Conservation (phyloP, 805 yeast genomes). For the Spathaspora arborariae region DNA sequence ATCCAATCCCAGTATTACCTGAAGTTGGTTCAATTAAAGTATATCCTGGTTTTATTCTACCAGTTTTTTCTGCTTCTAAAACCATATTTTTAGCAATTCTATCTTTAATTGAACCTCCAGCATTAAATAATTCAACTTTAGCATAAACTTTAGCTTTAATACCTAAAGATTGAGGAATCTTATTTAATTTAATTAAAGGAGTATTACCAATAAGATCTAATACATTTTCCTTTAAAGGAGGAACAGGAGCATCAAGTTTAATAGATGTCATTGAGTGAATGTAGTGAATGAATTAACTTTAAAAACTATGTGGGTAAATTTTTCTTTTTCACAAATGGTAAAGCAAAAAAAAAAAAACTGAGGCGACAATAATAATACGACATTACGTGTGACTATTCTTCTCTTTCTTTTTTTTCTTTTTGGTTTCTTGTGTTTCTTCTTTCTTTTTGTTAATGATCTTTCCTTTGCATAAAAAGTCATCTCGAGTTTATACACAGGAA, state of each 20-base stretch:
- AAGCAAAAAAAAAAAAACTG: background rate
- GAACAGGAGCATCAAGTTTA: slow-evolving; percentile 12
- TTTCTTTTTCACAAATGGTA: background rate
- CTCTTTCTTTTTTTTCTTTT: background rate
- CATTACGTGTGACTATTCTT: background rate
- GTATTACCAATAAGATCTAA: slow-evolving; percentile 83
- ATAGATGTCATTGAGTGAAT: background rate
- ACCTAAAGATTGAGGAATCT: slow-evolving; percentile 71
- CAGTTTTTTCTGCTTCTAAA: slow-evolving; percentile 75
- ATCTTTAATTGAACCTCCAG: slow-evolving; percentile 89
- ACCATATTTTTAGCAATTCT: slow-evolving; percentile 86
- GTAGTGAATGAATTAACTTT: background rate
- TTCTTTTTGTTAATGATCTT: background rate
- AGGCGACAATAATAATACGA: background rate
- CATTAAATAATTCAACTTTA: slow-evolving; percentile 78
- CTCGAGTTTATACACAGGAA: background rate
- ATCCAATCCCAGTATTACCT: slow-evolving; percentile 89
- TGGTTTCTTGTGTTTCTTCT: background rate
- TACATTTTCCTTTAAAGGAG: slow-evolving; percentile 48
- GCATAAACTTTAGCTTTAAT: slow-evolving; percentile 69
- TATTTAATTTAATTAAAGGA: slow-evolving; percentile 71
- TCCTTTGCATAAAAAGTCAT: background rate
- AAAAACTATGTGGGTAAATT: background rate
- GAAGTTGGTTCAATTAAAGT: slow-evolving; percentile 87
- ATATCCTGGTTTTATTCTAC: slow-evolving; percentile 78